These are phyloP conservation scores for Dujonia santamariae DNA, from an alignment of 1,139 yeast species.

Conservation along the genomic window DNA sequence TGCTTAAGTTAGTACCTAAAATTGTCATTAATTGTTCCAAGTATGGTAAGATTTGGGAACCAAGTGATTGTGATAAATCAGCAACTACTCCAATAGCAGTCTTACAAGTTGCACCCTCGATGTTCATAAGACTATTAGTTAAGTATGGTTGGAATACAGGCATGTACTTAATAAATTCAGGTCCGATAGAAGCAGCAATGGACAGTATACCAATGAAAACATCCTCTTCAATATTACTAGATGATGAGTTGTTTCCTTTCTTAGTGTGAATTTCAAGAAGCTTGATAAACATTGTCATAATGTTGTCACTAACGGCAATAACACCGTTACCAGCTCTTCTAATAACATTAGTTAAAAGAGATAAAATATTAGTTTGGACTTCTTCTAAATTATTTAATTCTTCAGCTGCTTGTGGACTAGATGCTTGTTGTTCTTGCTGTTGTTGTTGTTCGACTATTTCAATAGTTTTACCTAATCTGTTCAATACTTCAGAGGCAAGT, in stretches of 20 bases:
- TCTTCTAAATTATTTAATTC: slow-evolving; percentile 81
- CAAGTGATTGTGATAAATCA: slow-evolving; percentile 93
- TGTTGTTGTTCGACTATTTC: slow-evolving; percentile 19
- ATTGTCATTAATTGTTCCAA: slow-evolving; percentile 79
- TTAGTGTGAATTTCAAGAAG: slow-evolving; percentile 57
- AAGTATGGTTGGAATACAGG: slow-evolving; percentile 79
- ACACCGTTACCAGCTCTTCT: slow-evolving; percentile 77
- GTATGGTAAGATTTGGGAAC: slow-evolving; percentile 67
- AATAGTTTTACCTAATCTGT: slow-evolving; percentile 67
- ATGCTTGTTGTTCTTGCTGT: slow-evolving; percentile 28
- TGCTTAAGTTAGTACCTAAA: slow-evolving; percentile 68
- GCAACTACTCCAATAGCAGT: slow-evolving; percentile 96
- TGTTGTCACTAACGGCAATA: slow-evolving; percentile 66
- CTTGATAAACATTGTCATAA: slow-evolving; percentile 80
- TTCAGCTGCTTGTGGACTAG: slow-evolving; percentile 50
- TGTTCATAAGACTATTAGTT: slow-evolving; percentile 72
- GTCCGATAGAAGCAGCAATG: slow-evolving; percentile 75
- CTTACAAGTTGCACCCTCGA: slow-evolving; percentile 77
- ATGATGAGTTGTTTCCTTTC: slow-evolving; percentile 30
- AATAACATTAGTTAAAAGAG: slow-evolving; percentile 83
- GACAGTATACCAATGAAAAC: slow-evolving; percentile 90
- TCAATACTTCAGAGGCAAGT: slow-evolving; percentile 72
- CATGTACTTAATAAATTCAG: slow-evolving; percentile 71
- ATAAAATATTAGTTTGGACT: slow-evolving; percentile 79
- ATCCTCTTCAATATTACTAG: slow-evolving; percentile 72